A percentile compares a stretch with the other conserved stretches of the same genome.
Conservation (phyloP, 163 green algal genomes). For the Picocystis sp. region DNA sequence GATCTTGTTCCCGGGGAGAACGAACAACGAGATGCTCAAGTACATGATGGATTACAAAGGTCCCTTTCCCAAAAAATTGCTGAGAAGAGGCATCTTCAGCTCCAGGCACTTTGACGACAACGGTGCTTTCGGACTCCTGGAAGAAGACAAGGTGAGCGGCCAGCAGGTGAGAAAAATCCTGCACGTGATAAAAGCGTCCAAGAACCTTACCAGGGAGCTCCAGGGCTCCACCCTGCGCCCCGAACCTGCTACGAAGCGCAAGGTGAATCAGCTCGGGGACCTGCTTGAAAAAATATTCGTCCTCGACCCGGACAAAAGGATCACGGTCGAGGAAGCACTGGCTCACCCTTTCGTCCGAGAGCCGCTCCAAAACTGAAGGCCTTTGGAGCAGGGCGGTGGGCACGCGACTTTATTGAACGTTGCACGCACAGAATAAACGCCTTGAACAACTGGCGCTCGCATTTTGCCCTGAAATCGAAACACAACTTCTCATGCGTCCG, state of each 20-base stretch:
- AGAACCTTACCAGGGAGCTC: not conserved
- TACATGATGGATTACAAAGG: constrained; percentile 90
- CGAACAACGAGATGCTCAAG: constrained; percentile 98
- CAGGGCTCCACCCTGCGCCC: not conserved
- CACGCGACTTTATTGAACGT: too few species aligned
- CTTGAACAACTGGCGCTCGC: too few species aligned
- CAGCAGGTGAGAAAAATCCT: constrained; percentile 31
- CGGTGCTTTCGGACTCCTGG: constrained; percentile 59
- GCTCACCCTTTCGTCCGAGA: constrained; percentile 56
- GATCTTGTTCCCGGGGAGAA: constrained; percentile 84
- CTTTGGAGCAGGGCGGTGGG: too few species aligned
- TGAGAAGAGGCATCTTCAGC: constrained; percentile 65
- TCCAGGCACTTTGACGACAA: constrained; percentile 87
- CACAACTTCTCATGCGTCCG: too few species aligned
- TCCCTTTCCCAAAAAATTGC: constrained; percentile 85
- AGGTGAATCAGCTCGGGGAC: constrained; percentile 41
- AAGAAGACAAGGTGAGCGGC: constrained; percentile 75
- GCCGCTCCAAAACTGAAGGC: too few species aligned
- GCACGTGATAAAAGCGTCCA: not conserved
- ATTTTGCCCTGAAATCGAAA: too few species aligned
- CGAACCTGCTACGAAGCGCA: constrained; percentile 8
- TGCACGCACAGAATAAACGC: too few species aligned
- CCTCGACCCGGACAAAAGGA: constrained; percentile 68
- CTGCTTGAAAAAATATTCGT: constrained; percentile 71
- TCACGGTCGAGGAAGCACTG: constrained; percentile 57